Evolutionary conservation across 2,329 filamentous ascomycete genomes (phyloP).

Genomic region (Paraphaeosphaeria minitans): DNA sequence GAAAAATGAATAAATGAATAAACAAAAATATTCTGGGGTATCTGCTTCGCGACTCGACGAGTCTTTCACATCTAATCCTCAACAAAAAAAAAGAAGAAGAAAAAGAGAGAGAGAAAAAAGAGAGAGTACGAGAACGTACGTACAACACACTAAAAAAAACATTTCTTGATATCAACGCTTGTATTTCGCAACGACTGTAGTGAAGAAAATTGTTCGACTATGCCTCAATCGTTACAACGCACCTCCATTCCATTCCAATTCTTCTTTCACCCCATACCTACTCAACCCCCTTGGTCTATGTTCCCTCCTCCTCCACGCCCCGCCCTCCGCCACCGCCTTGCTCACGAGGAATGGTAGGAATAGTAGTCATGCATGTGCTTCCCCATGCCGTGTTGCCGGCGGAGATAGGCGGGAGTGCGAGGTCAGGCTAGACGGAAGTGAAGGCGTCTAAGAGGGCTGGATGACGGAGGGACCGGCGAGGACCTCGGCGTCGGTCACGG

Average conservation of each 20-base stretch:
- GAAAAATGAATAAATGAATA: background rate
- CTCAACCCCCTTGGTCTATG: background rate
- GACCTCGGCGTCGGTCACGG: slow-evolving; percentile 55
- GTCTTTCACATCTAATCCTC: slow-evolving; percentile 6
- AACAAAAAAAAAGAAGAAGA: too few species aligned
- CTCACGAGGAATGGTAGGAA: slow-evolving; percentile 11
- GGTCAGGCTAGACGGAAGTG: background rate
- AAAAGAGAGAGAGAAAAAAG: too few species aligned
- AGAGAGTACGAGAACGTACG: too few species aligned
- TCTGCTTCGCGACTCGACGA: slow-evolving; percentile 7
- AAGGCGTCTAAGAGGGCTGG: slow-evolving; percentile 42
- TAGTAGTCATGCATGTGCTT: background rate
- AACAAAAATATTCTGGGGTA: slow-evolving; percentile 1
- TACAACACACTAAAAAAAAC: slow-evolving; percentile 8
- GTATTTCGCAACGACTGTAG: slow-evolving; percentile 43
- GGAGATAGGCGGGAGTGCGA: too few species aligned
- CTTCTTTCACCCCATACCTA: slow-evolving; percentile 11
- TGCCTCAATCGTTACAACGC: slow-evolving; percentile 22
- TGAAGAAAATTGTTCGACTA: slow-evolving; percentile 27
- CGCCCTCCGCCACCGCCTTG: background rate
- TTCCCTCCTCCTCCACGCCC: background rate
- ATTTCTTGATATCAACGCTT: slow-evolving; percentile 41
- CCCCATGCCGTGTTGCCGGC: too few species aligned
- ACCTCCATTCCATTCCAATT: slow-evolving; percentile 8
- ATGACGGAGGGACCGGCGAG: slow-evolving; percentile 60